Conservation (phyloP, 1,139 yeast species). For the Blastobotrys aristatus region DNA sequence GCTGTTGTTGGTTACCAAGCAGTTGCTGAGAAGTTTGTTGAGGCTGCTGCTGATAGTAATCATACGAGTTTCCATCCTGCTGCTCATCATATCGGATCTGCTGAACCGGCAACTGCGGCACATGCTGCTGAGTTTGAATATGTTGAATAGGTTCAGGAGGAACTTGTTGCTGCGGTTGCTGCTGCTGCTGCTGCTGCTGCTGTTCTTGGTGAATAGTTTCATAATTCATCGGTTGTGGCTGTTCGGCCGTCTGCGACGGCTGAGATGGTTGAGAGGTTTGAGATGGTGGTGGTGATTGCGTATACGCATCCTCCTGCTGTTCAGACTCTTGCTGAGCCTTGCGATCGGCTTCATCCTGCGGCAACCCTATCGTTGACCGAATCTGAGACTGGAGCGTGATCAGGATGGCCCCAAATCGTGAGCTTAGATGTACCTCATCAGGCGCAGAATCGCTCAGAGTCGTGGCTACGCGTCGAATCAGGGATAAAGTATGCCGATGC, state of each 20-base stretch:
- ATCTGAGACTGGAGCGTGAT: conserved; percentile 75
- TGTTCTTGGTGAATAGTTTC: neutral
- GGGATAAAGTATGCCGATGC: conserved; percentile 58
- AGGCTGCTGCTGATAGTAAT: neutral
- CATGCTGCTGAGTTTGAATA: conserved; percentile 2
- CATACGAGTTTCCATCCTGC: neutral
- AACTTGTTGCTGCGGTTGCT: conserved; percentile 15
- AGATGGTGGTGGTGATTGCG: neutral
- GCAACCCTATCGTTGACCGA: conserved; percentile 34
- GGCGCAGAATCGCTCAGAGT: conserved; percentile 81
- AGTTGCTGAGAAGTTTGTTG: neutral
- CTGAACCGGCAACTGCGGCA: conserved; percentile 1
- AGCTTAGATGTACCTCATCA: conserved; percentile 79
- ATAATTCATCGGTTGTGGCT: neutral
- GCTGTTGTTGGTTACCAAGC: conserved; percentile 3
- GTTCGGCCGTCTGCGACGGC: neutral
- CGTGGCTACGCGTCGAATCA: conserved; percentile 68
- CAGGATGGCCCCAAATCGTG: conserved; percentile 74
- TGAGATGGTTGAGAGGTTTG: neutral
- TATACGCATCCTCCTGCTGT: neutral
- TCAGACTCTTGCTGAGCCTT: neutral
- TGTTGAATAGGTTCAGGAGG: neutral
- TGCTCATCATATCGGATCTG: conserved; percentile 1
- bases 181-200: conserved; percentile 7
- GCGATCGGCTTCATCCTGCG: neutral